Evolutionary conservation across 768 basidiomycete genomes (phyloP).

Genomic region (Sarcomyxa edulis): DNA sequence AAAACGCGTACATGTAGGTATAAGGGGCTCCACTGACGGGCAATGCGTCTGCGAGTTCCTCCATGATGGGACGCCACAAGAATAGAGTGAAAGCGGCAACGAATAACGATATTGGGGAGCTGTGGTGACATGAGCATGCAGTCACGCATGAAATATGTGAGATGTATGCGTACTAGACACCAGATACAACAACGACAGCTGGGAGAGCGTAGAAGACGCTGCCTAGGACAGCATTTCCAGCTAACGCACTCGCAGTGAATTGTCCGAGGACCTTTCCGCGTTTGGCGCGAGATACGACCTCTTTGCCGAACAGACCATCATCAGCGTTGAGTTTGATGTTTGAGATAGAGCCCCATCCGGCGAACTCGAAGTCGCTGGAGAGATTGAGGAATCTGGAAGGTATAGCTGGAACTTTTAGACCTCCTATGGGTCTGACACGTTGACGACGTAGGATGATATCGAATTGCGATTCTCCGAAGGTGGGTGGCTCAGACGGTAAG

Average conservation of each 20-base stretch:
- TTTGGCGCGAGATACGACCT: conserved; percentile 20
- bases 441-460: conserved; percentile 59
- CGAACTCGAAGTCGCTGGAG: conserved; percentile 62
- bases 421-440: conserved; percentile 39
- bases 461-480: conserved; percentile 44
- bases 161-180: conserved; percentile 51
- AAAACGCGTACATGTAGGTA: conserved; percentile 52
- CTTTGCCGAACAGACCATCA: conserved; percentile 31
- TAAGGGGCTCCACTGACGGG: conserved; percentile 71
- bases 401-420: conserved; percentile 30
- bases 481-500: conserved; percentile 32
- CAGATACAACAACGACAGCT: conserved; percentile 52
- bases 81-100: conserved; percentile 57
- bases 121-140: conserved; percentile 16
- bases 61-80: conserved; percentile 72
- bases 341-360: conserved; percentile 60
- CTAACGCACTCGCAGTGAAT: conserved; percentile 59
- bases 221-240: conserved; percentile 64
- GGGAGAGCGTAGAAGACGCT: conserved; percentile 69
- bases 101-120: conserved; percentile 66
- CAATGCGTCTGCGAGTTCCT: conserved; percentile 64
- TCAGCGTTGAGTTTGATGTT: conserved; percentile 39
- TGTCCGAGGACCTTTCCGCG: conserved; percentile 48
- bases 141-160: too few relatives aligned
- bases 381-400: conserved; percentile 63